Conservation (phyloP, 1,284 basidiomycete genomes). For the Cutaneotrichosporon cutaneum region DNA sequence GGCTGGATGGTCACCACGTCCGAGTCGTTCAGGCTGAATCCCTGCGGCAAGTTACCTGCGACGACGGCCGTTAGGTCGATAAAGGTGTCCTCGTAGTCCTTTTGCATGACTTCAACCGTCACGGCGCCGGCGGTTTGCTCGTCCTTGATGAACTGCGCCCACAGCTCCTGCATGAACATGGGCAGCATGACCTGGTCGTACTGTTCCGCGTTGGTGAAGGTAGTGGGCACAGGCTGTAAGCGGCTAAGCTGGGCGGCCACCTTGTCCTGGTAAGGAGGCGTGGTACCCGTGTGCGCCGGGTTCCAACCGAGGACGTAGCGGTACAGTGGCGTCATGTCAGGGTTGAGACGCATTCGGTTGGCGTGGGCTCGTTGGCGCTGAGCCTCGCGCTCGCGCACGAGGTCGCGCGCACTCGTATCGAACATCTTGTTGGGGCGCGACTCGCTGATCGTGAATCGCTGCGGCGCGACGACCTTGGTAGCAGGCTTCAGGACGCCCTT, state of each 20-base stretch:
- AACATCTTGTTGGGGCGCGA: slow-evolving; percentile 67
- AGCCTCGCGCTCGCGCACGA: slow-evolving; percentile 48
- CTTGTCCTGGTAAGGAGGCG: slow-evolving; percentile 58
- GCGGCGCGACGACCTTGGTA: slow-evolving; percentile 55
- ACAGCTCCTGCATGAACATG: slow-evolving; percentile 84
- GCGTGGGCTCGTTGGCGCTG: slow-evolving; percentile 64
- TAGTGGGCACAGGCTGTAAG: slow-evolving; percentile 61
- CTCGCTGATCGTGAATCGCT: slow-evolving; percentile 45
- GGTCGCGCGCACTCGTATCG: slow-evolving; percentile 52
- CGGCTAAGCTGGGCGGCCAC: slow-evolving; percentile 47
- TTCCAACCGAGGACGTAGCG: slow-evolving; percentile 82
- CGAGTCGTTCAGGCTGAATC: slow-evolving; percentile 73
- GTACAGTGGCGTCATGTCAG: slow-evolving; percentile 78
- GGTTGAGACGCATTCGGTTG: slow-evolving; percentile 70
- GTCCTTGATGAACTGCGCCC: slow-evolving; percentile 83
- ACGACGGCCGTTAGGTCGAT: slow-evolving; percentile 46
- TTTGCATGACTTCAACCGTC: slow-evolving; percentile 66
- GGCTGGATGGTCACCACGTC: slow-evolving; percentile 78
- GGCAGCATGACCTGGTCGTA: slow-evolving; percentile 81
- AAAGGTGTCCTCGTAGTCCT: slow-evolving; percentile 51
- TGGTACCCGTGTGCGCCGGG: slow-evolving; percentile 66
- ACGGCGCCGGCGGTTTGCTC: slow-evolving; percentile 63
- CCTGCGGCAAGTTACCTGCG: slow-evolving; percentile 60
- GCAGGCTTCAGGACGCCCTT: slow-evolving; percentile 13
- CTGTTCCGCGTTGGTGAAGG: slow-evolving; percentile 65